Evolutionary conservation across 768 basidiomycete species (phyloP), one percentile per base, ranked within the genome.

Genomic region (Tylopilus subfusipes): DNA sequence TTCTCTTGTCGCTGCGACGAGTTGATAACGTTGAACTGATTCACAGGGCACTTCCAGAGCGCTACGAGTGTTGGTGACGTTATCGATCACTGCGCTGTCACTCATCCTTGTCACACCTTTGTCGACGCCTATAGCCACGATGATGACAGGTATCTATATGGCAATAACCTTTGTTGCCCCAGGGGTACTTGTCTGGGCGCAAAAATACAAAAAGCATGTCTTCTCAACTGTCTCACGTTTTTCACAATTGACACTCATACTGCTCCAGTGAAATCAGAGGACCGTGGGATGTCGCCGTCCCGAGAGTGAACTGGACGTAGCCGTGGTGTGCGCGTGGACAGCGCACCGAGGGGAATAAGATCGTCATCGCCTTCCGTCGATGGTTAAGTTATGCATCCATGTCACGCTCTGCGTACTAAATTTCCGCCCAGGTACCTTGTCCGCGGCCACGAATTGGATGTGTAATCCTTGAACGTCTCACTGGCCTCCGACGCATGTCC

Each of bases 211-310:
- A 76, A 93, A 94, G 90, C 84, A 64, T 36, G 86, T 77, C 34
- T 34, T 58, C 38, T 55, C 50, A 10, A 31, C 42, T 0, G 42
- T 59, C 40, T 59, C 46, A 25, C 50, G 16, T 60, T 60, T 53
- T 55, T 54, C 39, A 46, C 48, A 52, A 22, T 39, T 57, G 52
- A 58, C 55, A 38, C 53, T 49, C 42, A 47, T 52, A n/a, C 21
- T 48, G 53, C 61, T 50, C n/a, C 65, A 93, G 91, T 69, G 90
- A 92, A 73, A 86, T 94, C 68, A 82, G 88, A 56, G 92, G 92
- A 10, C 88, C 90, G 57, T 94, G 92, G 92, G 92, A 94, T 68
- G 88, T 89, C 25, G 91, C 91, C 27, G 80, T 85, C 60, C 91
- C 91, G 33, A 83, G 82, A 71, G 73, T 85, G 43, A 82, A 82